A percentile compares a stretch with the other conserved stretches of the same genome.
Evolutionary conservation across 2,329 filamentous ascomycete genomes (phyloP).

Genomic region (Pseudogymnoascus sp.): DNA sequence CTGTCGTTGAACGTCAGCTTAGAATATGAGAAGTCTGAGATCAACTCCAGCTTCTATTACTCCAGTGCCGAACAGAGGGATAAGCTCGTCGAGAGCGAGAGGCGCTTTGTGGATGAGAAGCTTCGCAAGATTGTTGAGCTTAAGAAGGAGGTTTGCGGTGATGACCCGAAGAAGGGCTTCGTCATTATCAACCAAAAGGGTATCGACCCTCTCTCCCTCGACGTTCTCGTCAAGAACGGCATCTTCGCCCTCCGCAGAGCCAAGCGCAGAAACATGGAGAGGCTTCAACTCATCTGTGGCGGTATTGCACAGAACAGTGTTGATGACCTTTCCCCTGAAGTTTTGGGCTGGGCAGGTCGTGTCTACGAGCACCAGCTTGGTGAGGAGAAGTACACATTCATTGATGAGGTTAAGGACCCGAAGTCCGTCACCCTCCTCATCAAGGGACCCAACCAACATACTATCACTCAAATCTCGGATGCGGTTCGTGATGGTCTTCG

Average conservation of each 20-base stretch:
- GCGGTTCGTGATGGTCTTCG: slow-evolving; percentile 90
- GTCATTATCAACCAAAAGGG: slow-evolving; percentile 99
- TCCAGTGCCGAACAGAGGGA: slow-evolving; percentile 93
- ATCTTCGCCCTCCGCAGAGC: slow-evolving; percentile 90
- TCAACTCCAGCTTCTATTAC: slow-evolving; percentile 99
- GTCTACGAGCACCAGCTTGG: slow-evolving; percentile 97
- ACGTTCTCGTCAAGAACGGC: slow-evolving; percentile 95
- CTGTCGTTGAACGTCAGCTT: slow-evolving; percentile 92
- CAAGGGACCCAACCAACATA: slow-evolving; percentile 96
- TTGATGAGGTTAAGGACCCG: slow-evolving; percentile 97
- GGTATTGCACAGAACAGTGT: slow-evolving; percentile 92
- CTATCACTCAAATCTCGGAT: slow-evolving; percentile 93
- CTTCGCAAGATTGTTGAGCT: slow-evolving; percentile 94
- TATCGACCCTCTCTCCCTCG: slow-evolving; percentile 91
- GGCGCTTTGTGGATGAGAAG: slow-evolving; percentile 92
- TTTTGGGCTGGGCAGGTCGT: slow-evolving; percentile 89
- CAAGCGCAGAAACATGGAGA: slow-evolving; percentile 98
- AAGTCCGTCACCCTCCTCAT: slow-evolving; percentile 97
- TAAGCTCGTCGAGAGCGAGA: slow-evolving; percentile 95
- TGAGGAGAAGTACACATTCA: slow-evolving; percentile 98
- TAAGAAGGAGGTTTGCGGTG: slow-evolving; percentile 95
- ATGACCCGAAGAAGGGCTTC: slow-evolving; percentile 88
- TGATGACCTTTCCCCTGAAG: slow-evolving; percentile 79
- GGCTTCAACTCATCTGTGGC: slow-evolving; percentile 88
- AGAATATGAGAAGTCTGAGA: slow-evolving; percentile 98